These are phyloP conservation scores for Xylaria longipes DNA, from an alignment of 495 filamentous ascomycete species.

Conservation along the genomic window DNA sequence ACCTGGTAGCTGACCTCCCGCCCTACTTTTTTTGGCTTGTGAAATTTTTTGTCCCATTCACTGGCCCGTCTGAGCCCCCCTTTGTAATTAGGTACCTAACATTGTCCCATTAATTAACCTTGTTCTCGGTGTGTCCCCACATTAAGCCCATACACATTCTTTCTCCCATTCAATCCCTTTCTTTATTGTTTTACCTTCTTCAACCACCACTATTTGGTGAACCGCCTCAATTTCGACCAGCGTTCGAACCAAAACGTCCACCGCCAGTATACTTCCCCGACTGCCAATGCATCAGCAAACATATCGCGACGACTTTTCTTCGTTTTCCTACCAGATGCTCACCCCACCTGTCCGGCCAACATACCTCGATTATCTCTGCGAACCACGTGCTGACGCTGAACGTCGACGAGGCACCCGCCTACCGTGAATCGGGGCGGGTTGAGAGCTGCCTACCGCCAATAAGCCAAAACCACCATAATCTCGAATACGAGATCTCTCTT, in stretches of 20 bases:
- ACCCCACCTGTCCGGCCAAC: slow-evolving; percentile 48
- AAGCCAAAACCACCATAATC: not conserved
- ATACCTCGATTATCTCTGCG: slow-evolving; percentile 45
- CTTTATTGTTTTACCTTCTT: slow-evolving; percentile 28
- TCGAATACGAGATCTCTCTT: slow-evolving; percentile 10
- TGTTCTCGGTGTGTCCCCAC: not conserved
- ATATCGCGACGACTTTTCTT: slow-evolving; percentile 47
- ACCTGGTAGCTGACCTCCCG: slow-evolving; percentile 1
- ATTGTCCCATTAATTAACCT: slow-evolving; percentile 3
- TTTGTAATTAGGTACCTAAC: slow-evolving; percentile 5
- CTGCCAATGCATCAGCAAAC: slow-evolving; percentile 56
- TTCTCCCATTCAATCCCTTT: slow-evolving; percentile 12
- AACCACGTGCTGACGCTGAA: slow-evolving; percentile 55
- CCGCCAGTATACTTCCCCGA: slow-evolving; percentile 24
- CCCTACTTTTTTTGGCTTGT: slow-evolving; percentile 17
- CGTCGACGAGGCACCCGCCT: slow-evolving; percentile 54
- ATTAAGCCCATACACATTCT: not conserved
- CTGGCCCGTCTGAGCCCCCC: not conserved
- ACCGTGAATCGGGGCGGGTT: slow-evolving; percentile 49
- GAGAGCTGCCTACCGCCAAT: slow-evolving; percentile 22
- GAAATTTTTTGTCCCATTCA: slow-evolving; percentile 1
- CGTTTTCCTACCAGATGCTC: slow-evolving; percentile 58
- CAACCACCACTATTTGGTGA: slow-evolving; percentile 41
- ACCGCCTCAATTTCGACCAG: slow-evolving; percentile 26
- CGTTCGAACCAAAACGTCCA: slow-evolving; percentile 18